phyloP scores from a whole-genome alignment of 2,329 filamentous ascomycete species.

The Beauveria medogensis region DNA sequence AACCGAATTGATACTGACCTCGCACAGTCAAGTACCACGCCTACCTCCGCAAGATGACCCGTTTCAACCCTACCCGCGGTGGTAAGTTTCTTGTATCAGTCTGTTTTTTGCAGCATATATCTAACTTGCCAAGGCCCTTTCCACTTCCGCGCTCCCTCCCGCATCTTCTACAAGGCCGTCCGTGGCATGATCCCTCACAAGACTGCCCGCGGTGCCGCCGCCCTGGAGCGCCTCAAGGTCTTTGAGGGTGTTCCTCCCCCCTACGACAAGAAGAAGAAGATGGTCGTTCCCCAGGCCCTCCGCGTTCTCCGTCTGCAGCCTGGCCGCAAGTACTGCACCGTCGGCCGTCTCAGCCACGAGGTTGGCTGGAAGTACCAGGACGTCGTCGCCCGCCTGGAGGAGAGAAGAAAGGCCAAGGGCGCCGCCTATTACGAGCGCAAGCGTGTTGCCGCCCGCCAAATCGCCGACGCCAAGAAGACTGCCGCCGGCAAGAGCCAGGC shows the following conservation, averaged over 20 bases:
- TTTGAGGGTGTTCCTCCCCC: slow-evolving; percentile 98
- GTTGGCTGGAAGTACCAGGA: slow-evolving; percentile 99
- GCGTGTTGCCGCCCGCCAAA: slow-evolving; percentile 88
- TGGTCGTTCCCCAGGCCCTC: slow-evolving; percentile 97
- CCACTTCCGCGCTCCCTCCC: slow-evolving; percentile 98
- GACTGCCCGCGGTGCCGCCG: slow-evolving; percentile 93
- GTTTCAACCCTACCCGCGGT: slow-evolving; percentile 98
- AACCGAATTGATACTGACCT: slow-evolving; percentile 35
- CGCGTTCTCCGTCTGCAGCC: slow-evolving; percentile 95
- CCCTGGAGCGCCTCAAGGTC: slow-evolving; percentile 97
- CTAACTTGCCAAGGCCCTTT: slow-evolving; percentile 69
- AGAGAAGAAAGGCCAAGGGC: slow-evolving; percentile 99
- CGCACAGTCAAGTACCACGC: slow-evolving; percentile 97
- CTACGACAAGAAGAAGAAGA: slow-evolving; percentile 99
- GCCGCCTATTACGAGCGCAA: slow-evolving; percentile 99
- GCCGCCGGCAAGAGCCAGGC: slow-evolving; percentile 81
- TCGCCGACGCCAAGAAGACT: slow-evolving; percentile 87
- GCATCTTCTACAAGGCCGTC: slow-evolving; percentile 99
- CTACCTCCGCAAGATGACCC: slow-evolving; percentile 99
- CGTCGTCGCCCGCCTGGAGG: slow-evolving; percentile 95
- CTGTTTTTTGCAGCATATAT: slow-evolving; percentile 26
- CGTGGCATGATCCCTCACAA: slow-evolving; percentile 99
- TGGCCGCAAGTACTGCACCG: slow-evolving; percentile 99
- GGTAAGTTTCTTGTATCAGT: slow-evolving; percentile 49
- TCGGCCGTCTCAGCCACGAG: slow-evolving; percentile 95